These are phyloP conservation scores for Polyporus arcularius DNA, from an alignment of 768 basidiomycete species.

Conservation along the genomic window DNA sequence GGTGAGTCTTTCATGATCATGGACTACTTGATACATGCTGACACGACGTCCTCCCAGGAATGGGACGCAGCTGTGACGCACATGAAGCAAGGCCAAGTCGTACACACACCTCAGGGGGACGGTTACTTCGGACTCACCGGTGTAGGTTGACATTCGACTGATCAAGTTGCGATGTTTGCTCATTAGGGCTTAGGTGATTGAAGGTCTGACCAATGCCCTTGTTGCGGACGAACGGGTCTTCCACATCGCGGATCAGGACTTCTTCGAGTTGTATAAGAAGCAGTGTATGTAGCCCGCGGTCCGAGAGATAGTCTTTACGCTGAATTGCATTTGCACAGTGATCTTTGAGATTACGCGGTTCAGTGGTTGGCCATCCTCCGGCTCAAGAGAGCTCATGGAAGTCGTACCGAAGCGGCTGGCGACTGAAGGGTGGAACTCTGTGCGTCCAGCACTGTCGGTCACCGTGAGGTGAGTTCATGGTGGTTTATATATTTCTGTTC, in stretches of 20 bases:
- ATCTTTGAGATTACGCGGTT: neutral
- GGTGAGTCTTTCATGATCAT: neutral
- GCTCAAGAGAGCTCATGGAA: slow-evolving; percentile 21
- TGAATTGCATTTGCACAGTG: neutral
- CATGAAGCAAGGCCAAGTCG: no score
- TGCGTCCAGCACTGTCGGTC: slow-evolving; percentile 35
- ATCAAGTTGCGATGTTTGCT: neutral
- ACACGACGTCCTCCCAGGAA: no score
- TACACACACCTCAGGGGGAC: no score
- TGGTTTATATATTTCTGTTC: neutral
- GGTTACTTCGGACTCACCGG: neutral
- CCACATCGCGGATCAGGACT: slow-evolving; percentile 22
- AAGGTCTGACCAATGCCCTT: slow-evolving; percentile 27
- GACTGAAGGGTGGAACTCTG: slow-evolving; percentile 27
- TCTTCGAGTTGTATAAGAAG: slow-evolving; percentile 21
- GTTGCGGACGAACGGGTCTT: slow-evolving; percentile 29
- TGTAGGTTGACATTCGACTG: neutral
- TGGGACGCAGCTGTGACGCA: no score
- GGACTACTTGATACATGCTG: neutral
- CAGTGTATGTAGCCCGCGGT: slow-evolving; percentile 16
- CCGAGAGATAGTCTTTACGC: neutral
- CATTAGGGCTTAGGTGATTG: slow-evolving; percentile 18
- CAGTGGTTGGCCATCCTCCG: neutral
- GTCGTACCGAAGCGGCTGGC: slow-evolving; percentile 23
- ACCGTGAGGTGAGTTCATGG: slow-evolving; percentile 37